A percentile compares a stretch with the other conserved stretches of the same genome.
phyloP scores from a whole-genome alignment of 768 basidiomycete species.

The Russula ochroleuca region DNA sequence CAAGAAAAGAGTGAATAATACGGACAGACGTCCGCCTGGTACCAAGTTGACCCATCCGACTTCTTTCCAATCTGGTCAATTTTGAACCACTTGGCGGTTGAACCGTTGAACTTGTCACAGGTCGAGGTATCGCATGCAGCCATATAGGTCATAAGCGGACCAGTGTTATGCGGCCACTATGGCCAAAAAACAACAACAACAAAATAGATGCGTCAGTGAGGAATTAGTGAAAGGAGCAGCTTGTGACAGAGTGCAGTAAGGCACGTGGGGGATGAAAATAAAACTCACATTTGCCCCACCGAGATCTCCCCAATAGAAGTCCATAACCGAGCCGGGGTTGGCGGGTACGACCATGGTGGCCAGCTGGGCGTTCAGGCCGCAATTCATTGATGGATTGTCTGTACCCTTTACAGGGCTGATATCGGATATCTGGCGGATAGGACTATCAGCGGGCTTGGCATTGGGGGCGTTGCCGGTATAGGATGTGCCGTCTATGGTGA shows the following conservation, averaged over 20 bases:
- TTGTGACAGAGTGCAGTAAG: too few species aligned
- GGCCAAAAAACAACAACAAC: too few species aligned
- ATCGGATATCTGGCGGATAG: constrained; percentile 41
- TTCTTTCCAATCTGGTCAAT: constrained; percentile 34
- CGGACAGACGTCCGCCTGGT: constrained; percentile 33
- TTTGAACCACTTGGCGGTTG: constrained; percentile 71
- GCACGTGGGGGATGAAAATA: neutral
- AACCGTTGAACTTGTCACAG: constrained; percentile 58
- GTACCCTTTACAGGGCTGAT: constrained; percentile 50
- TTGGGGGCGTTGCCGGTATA: constrained; percentile 24
- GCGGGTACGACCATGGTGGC: constrained; percentile 48
- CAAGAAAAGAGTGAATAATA: neutral
- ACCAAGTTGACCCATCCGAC: constrained; percentile 31
- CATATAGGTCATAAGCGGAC: constrained; percentile 74
- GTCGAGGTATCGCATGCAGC: constrained; percentile 50
- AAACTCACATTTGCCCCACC: constrained; percentile 33
- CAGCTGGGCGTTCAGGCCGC: constrained; percentile 48
- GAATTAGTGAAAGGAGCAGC: too few species aligned
- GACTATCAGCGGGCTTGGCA: constrained; percentile 12
- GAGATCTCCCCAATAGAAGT: constrained; percentile 50
- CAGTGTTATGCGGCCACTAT: constrained; percentile 55
- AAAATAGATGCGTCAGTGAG: too few species aligned
- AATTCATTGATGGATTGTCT: constrained; percentile 49
- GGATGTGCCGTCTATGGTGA: constrained; percentile 20
- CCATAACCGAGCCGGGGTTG: constrained; percentile 51